phyloP scores from a whole-genome alignment of 805 yeast species.

The Brettanomyces naardenensis region DNA sequence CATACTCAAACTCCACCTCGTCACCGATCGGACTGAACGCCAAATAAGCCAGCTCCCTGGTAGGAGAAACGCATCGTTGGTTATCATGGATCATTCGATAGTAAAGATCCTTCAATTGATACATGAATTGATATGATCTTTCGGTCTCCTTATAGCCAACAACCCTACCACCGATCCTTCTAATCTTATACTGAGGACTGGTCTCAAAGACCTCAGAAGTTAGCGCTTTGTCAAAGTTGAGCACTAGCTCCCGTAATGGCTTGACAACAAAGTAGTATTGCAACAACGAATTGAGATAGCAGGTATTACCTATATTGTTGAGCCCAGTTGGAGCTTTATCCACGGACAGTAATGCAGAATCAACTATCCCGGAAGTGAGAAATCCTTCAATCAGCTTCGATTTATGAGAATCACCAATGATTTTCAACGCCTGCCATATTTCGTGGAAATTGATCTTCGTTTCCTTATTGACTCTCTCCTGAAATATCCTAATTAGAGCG shows the following conservation, averaged over 20 bases:
- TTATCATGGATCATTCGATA: slow-evolving; percentile 56
- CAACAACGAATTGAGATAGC: slow-evolving; percentile 82
- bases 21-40: slow-evolving; percentile 72
- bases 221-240: slow-evolving; percentile 41
- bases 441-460: slow-evolving; percentile 41
- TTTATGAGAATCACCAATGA: slow-evolving; percentile 45
- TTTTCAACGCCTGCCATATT: slow-evolving; percentile 49
- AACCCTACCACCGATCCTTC: slow-evolving; percentile 82
- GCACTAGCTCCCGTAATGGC: slow-evolving; percentile 65
- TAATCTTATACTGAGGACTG: slow-evolving; percentile 28
- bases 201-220: slow-evolving; percentile 20
- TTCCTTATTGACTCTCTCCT: slow-evolving; percentile 33
- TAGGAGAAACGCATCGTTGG: slow-evolving; percentile 67
- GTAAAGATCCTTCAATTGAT: slow-evolving; percentile 64
- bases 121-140: slow-evolving; percentile 76
- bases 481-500: slow-evolving; percentile 45
- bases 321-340: slow-evolving; percentile 85
- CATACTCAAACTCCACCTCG: slow-evolving; percentile 48
- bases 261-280: slow-evolving; percentile 85
- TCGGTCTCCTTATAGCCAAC: slow-evolving; percentile 74
- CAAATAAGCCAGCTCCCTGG: slow-evolving; percentile 76
- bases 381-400: slow-evolving; percentile 51
- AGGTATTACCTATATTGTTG: slow-evolving; percentile 92
- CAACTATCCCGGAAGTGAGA: slow-evolving; percentile 54
- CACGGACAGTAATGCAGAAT: slow-evolving; percentile 49